Percentiles rank a stretch among this genome's conserved stretches.
phyloP scores from a whole-genome alignment of 2,329 filamentous ascomycete species.

The Bipolaris victoriae region DNA sequence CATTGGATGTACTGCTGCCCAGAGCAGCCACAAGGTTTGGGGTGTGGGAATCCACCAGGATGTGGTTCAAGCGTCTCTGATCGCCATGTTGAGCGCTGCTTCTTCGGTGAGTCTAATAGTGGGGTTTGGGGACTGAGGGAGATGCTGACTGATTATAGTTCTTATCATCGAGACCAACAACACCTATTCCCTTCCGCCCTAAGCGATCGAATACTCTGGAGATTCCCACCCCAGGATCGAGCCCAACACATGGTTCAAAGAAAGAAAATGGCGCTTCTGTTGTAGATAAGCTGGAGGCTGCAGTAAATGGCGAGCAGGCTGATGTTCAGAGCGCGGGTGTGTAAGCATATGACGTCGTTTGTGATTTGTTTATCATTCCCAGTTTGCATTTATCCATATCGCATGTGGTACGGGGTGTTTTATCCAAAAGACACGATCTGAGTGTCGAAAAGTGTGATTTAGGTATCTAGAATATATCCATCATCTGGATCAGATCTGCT shows the following conservation, averaged over 20 bases:
- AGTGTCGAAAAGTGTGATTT: background rate
- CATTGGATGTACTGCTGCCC: constrained; percentile 80
- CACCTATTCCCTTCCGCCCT: constrained; percentile 68
- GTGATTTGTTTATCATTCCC: background rate
- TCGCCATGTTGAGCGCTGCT: constrained; percentile 83
- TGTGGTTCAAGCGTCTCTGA: constrained; percentile 86
- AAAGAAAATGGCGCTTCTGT: constrained; percentile 25
- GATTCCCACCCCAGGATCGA: constrained; percentile 38
- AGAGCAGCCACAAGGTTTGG: constrained; percentile 77
- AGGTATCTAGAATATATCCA: background rate
- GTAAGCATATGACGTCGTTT: constrained; percentile 2
- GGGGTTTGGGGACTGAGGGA: background rate
- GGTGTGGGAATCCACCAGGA: constrained; percentile 92
- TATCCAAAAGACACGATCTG: background rate
- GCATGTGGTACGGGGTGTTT: background rate
- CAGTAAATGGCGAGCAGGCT: constrained; percentile 34
- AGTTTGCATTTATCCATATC: background rate
- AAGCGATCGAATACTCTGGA: constrained; percentile 59
- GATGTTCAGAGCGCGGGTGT: constrained; percentile 29
- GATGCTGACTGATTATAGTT: constrained; percentile 61
- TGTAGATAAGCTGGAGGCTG: constrained; percentile 39
- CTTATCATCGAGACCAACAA: constrained; percentile 71
- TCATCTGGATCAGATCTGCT: background rate
- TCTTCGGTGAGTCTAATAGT: constrained; percentile 70
- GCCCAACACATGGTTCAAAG: constrained; percentile 23